Conservation (phyloP, 495 filamentous ascomycete species). For the Podospora pseudocomata region DNA sequence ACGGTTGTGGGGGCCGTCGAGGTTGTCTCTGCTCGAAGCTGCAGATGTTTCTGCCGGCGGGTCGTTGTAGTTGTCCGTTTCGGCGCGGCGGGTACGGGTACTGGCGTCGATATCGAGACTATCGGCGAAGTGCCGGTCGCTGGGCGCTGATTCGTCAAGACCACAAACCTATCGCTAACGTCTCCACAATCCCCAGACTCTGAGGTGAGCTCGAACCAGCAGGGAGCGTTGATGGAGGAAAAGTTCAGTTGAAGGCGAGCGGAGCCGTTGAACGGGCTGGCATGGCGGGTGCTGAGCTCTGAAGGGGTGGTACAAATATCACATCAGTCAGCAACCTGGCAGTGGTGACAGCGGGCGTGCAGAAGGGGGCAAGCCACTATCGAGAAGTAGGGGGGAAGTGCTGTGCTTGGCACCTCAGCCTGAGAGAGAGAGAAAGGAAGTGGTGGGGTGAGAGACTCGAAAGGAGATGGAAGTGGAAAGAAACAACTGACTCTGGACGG, state of each 20-base stretch:
- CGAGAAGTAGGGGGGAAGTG: neutral
- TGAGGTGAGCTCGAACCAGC: conserved; percentile 30
- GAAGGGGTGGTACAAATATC: conserved; percentile 4
- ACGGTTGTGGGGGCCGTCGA: conserved; percentile 10
- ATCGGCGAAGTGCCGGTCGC: conserved; percentile 13
- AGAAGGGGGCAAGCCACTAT: conserved; percentile 11
- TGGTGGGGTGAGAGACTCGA: neutral
- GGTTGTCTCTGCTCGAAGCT: neutral
- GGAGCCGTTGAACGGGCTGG: conserved; percentile 22
- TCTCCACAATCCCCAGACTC: conserved; percentile 22
- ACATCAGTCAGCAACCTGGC: conserved; percentile 24
- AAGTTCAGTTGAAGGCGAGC: conserved; percentile 25
- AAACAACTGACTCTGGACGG: conserved; percentile 25
- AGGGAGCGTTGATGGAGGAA: conserved; percentile 21
- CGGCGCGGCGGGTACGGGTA: neutral
- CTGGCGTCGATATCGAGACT: conserved; percentile 6
- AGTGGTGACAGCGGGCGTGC: neutral
- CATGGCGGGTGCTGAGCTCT: conserved; percentile 26
- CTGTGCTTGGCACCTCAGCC: neutral
- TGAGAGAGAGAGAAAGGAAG: neutral
- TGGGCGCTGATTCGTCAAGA: conserved; percentile 10
- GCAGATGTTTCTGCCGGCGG: neutral
- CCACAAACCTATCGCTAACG: conserved; percentile 18
- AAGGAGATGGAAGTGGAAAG: conserved; percentile 10
- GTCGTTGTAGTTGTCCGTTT: neutral